These are phyloP conservation scores for Acorus gramineus DNA, from an alignment of 106 monocot genomes.

Conservation along the genomic window DNA sequence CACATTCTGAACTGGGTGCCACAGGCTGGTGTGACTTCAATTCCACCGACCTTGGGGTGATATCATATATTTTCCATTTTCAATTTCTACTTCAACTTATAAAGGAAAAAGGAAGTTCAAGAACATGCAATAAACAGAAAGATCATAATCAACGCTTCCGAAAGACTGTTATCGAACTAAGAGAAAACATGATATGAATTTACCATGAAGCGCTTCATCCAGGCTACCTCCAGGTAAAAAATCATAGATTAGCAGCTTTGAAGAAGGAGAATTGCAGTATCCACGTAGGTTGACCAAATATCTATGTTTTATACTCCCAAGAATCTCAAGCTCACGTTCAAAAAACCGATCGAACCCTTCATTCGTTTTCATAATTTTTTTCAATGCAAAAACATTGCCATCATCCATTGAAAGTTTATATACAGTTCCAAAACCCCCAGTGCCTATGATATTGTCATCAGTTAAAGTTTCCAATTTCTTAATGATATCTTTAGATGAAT, in stretches of 20 bases:
- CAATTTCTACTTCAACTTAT: too few species aligned
- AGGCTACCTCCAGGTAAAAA: slow-evolving; percentile 87
- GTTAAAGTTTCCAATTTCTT: slow-evolving; percentile 68
- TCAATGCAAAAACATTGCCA: slow-evolving; percentile 89
- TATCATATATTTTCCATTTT: too few species aligned
- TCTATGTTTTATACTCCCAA: slow-evolving; percentile 94
- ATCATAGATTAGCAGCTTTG: slow-evolving; percentile 86
- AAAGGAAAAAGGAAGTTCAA: too few species aligned
- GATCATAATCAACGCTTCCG: too few species aligned
- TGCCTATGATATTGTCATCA: slow-evolving; percentile 77
- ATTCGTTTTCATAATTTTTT: slow-evolving; percentile 88
- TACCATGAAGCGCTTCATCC: slow-evolving; percentile 92
- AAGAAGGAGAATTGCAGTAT: slow-evolving; percentile 91
- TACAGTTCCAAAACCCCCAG: slow-evolving; percentile 92
- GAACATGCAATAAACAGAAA: too few species aligned
- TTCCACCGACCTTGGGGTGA: too few species aligned
- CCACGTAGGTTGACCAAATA: slow-evolving; percentile 96
- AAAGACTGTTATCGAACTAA: slow-evolving; percentile 1
- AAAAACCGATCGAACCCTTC: slow-evolving; percentile 73
- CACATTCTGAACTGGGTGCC: too few species aligned
- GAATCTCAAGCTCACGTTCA: slow-evolving; percentile 94
- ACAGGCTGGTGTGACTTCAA: too few species aligned
- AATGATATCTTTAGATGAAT: slow-evolving; percentile 86
- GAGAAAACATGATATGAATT: slow-evolving; percentile 7
- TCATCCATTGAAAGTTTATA: slow-evolving; percentile 96